Evolutionary conservation across 345 rosid genomes (phyloP).

Genomic region (Barbarea vulgaris): DNA sequence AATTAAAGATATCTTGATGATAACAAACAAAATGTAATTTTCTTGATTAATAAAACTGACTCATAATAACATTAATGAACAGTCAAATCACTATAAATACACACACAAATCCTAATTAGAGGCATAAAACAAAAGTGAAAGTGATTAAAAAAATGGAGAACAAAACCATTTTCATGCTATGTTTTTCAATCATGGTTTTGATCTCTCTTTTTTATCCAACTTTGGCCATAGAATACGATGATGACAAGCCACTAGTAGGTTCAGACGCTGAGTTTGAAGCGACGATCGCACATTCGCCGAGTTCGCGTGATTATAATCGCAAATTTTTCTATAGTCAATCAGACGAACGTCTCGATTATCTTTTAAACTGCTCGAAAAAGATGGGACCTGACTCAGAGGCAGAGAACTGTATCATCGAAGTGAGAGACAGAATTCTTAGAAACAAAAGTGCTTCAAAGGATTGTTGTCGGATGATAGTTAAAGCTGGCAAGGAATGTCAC

Average conservation of each 20-base stretch:
- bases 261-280: neutral
- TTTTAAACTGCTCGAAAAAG: neutral
- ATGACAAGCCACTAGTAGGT: neutral
- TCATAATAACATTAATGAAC: neutral
- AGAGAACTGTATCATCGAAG: neutral
- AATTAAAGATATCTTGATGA: neutral
- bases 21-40: neutral
- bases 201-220: neutral
- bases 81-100: neutral
- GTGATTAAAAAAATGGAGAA: neutral
- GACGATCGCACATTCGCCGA: neutral
- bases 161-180: neutral
- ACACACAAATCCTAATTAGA: neutral
- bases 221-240: conserved; percentile 14
- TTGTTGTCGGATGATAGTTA: conserved; percentile 16
- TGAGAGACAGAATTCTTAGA: neutral
- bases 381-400: neutral
- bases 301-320: neutral
- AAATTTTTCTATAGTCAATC: neutral
- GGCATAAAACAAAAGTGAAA: neutral
- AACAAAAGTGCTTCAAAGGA: conserved; percentile 6
- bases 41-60: neutral
- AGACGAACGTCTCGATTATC: neutral
- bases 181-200: neutral
- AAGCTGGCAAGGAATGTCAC: conserved; percentile 16